phyloP scores from a whole-genome alignment of 108 stramenopile genomes.

The Thalassiosira profunda region DNA sequence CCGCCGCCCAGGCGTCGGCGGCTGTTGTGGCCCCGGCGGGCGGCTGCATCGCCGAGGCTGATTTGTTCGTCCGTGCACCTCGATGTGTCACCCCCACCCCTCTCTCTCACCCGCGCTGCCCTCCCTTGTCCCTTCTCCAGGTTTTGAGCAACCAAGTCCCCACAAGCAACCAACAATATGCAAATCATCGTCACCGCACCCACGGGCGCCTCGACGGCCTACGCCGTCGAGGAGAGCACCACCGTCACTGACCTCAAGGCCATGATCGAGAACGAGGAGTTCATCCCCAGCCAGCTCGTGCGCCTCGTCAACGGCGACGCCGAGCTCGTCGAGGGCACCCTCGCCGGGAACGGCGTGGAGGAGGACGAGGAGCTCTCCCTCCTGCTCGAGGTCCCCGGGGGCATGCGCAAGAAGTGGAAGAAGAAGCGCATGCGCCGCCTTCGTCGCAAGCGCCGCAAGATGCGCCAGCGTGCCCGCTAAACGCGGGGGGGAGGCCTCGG shows the following conservation, averaged over 20 bases:
- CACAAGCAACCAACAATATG: conserved; percentile 49
- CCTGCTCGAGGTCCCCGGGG: conserved; percentile 74
- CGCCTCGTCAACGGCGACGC: conserved; percentile 74
- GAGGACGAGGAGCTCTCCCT: conserved; percentile 83
- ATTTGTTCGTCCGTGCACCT: background rate
- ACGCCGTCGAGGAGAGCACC: conserved; percentile 82
- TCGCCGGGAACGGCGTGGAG: conserved; percentile 82
- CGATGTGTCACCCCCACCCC: background rate
- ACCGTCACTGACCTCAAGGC: conserved; percentile 87
- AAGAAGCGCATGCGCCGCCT: conserved; percentile 97
- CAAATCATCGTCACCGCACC: conserved; percentile 78
- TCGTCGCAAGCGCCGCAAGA: conserved; percentile 94
- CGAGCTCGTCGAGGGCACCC: conserved; percentile 76
- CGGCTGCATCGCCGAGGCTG: too few relatives aligned
- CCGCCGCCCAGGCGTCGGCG: too few relatives aligned
- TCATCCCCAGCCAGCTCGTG: conserved; percentile 82
- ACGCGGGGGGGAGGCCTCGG: too few relatives aligned
- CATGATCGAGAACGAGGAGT: conserved; percentile 91
- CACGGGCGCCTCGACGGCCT: conserved; percentile 64
- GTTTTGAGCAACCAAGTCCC: conserved; percentile 80
- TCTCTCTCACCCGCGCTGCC: background rate
- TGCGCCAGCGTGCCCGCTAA: conserved; percentile 96
- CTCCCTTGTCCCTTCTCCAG: conserved; percentile 10
- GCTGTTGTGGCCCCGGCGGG: too few relatives aligned
- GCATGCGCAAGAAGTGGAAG: conserved; percentile 93